Evolutionary conservation across 78 protist species (phyloP).

Genomic region (Dictyostelium intermedium): DNA sequence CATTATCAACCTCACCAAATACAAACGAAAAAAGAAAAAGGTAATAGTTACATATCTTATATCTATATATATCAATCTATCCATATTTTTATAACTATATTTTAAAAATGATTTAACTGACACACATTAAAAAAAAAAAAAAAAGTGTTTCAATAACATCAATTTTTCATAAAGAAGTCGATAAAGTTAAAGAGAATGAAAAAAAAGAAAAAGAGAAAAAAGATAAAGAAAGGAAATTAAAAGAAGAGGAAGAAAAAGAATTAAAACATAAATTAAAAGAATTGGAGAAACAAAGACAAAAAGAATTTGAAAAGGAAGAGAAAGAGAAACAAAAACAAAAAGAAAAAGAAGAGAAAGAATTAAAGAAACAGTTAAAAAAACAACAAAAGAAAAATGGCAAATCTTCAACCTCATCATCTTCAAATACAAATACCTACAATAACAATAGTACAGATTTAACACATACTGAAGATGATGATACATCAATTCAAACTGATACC

Average conservation of each 20-base stretch:
- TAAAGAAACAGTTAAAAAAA: not conserved
- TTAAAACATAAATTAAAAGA: not conserved
- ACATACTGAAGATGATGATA: not conserved
- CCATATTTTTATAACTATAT: no score
- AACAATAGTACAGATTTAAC: not conserved
- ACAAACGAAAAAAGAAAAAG: conserved; percentile 13
- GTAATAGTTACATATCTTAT: not conserved
- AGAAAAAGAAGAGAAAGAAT: conserved; percentile 8
- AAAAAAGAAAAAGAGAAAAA: not conserved
- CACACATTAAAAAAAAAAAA: conserved; percentile 24
- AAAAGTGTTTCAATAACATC: not conserved
- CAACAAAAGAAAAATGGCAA: not conserved
- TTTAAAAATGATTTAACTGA: no score
- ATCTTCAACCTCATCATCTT: not conserved
- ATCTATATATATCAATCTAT: no score
- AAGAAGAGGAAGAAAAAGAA: not conserved
- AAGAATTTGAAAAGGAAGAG: not conserved
- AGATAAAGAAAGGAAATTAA: not conserved
- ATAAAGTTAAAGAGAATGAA: conserved; percentile 10
- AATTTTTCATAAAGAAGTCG: not conserved
- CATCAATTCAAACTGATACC: not conserved
- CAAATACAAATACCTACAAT: not conserved
- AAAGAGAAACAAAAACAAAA: not conserved
- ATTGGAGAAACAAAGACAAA: conserved; percentile 6
- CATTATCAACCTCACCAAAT: not conserved